These are phyloP conservation scores for Rhododendron mucronatum DNA, from an alignment of 148 eudicot genomes.

Conservation along the genomic window DNA sequence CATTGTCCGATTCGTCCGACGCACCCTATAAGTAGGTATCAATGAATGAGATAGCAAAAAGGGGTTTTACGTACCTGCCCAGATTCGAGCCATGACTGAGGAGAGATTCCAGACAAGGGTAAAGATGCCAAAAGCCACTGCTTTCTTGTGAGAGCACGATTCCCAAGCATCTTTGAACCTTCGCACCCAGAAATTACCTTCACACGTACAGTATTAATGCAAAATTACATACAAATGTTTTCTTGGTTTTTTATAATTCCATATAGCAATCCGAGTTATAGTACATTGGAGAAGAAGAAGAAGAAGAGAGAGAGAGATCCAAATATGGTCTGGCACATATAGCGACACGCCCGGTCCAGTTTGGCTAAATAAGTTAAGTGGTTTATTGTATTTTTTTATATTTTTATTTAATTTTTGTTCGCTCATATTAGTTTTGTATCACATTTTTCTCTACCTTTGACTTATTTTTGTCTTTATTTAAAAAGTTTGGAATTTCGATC, in stretches of 20 bases:
- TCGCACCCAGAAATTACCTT: conserved; percentile 66
- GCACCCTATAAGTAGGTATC: not conserved
- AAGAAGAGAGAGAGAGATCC: no score
- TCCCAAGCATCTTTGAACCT: conserved; percentile 70
- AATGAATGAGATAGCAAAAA: not conserved
- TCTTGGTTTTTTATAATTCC: not conserved
- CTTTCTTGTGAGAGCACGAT: conserved; percentile 76
- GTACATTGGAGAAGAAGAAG: no score
- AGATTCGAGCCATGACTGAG: conserved; percentile 53
- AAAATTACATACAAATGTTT: not conserved
- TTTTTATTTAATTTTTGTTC: no score
- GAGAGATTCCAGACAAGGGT: conserved; percentile 66
- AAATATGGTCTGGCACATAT: no score
- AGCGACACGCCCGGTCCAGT: no score
- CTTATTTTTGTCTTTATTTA: no score
- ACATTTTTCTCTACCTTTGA: no score
- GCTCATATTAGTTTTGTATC: no score
- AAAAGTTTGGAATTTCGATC: no score
- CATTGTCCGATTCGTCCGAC: not conserved
- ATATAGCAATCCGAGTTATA: no score
- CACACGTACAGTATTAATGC: not conserved
- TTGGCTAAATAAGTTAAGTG: no score
- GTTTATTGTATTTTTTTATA: no score
- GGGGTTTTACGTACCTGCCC: conserved; percentile 51
- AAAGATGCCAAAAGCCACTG: conserved; percentile 55